Evolutionary conservation across 805 yeast genomes (phyloP).

Genomic region (Teunomyces aglyptinius): DNA sequence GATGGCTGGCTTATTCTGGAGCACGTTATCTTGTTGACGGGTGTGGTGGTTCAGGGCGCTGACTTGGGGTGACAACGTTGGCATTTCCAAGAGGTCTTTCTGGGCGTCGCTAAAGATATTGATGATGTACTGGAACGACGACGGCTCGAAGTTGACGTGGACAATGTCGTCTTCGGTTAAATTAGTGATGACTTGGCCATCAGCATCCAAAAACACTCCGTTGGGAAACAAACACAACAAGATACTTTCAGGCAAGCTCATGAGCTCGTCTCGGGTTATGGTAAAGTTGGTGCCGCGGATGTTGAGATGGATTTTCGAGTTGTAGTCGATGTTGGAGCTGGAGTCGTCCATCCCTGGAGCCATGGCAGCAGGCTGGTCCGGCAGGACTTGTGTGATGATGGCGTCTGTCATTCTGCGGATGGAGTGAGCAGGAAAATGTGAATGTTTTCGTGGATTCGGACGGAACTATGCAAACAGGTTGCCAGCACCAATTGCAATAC

Average conservation of each 20-base stretch:
- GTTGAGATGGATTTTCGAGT: slow-evolving; percentile 71
- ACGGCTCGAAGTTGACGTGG: slow-evolving; percentile 81
- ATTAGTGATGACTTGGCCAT: slow-evolving; percentile 76
- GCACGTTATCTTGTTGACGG: slow-evolving; percentile 43
- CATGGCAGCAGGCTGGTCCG: slow-evolving; percentile 33
- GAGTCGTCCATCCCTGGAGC: slow-evolving; percentile 20
- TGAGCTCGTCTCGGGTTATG: slow-evolving; percentile 82
- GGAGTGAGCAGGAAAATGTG: not conserved
- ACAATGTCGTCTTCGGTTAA: slow-evolving; percentile 79
- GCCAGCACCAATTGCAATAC: slow-evolving; percentile 2
- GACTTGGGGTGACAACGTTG: slow-evolving; percentile 34
- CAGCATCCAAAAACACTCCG: slow-evolving; percentile 77
- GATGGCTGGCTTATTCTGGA: slow-evolving; percentile 81
- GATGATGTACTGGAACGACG: slow-evolving; percentile 81
- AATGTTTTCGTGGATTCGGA: no score
- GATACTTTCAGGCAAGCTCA: slow-evolving; percentile 89
- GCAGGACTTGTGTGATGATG: slow-evolving; percentile 73
- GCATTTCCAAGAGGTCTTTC: slow-evolving; percentile 42
- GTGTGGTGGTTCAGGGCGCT: slow-evolving; percentile 20
- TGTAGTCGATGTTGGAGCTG: slow-evolving; percentile 46
- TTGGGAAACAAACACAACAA: slow-evolving; percentile 84
- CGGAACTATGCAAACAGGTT: slow-evolving; percentile 2
- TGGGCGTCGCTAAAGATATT: slow-evolving; percentile 70
- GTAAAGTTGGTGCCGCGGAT: slow-evolving; percentile 72
- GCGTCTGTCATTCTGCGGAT: slow-evolving; percentile 35